A percentile compares a stretch with the other conserved stretches of the same genome.
phyloP scores from a whole-genome alignment of 192 early-diverging fungal species.

The Linnemannia schmuckeri region DNA sequence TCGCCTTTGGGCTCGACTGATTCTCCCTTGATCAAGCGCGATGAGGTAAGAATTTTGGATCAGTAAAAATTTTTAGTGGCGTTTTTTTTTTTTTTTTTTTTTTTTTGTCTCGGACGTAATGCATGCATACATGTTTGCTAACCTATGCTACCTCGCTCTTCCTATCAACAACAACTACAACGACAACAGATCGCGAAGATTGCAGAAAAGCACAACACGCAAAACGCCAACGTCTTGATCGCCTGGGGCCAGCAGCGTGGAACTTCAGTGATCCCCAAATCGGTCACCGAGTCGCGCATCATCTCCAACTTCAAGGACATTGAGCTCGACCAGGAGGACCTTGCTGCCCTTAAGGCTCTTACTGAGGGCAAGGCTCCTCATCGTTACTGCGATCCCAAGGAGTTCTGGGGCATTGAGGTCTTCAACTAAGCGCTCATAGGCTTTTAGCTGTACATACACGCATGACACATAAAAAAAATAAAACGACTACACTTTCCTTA shows the following conservation, averaged over 20 bases:
- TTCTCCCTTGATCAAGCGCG: conserved; percentile 40
- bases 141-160: not conserved
- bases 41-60: conserved; percentile 21
- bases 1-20: conserved; percentile 79
- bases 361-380: conserved; percentile 48
- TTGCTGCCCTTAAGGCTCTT: conserved; percentile 42
- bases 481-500: too few species aligned
- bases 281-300: conserved; percentile 74
- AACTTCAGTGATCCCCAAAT: conserved; percentile 86
- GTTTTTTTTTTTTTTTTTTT: not conserved
- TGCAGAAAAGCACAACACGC: conserved; percentile 73
- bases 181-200: conserved; percentile 67
- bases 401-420: conserved; percentile 32
- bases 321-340: conserved; percentile 59
- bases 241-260: conserved; percentile 84
- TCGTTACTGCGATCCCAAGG: conserved; percentile 61
- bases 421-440: not conserved
- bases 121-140: not conserved
- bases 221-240: conserved; percentile 81
- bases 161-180: conserved; percentile 13
- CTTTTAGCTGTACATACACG: not conserved
- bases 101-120: not conserved
- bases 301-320: conserved; percentile 70
- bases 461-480: not conserved
- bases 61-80: not conserved